Evolutionary conservation across 257 asterid species (phyloP).

Genomic region (Plantago ovata): DNA sequence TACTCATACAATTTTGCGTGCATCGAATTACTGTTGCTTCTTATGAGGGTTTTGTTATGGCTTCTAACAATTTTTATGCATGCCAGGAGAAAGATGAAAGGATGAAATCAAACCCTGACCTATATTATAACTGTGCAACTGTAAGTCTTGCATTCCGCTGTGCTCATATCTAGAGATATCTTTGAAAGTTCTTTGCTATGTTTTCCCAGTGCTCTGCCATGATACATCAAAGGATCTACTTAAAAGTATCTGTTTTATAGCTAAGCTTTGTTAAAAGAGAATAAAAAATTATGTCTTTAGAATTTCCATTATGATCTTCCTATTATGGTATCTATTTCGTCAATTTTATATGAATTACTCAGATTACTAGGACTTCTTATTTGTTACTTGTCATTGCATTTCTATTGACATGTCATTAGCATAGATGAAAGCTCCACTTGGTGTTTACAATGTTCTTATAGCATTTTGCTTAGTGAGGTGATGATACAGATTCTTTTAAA

Average conservation of each 20-base stretch:
- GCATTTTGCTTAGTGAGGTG: background rate
- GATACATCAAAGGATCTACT: too few relatives aligned
- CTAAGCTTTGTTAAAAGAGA: background rate
- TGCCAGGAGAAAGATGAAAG: conserved; percentile 83
- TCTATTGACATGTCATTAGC: background rate
- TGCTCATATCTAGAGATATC: background rate
- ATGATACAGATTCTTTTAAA: too few relatives aligned
- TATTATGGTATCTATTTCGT: background rate
- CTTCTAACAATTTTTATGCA: conserved; percentile 11
- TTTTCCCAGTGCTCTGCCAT: background rate
- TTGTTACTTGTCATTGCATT: background rate
- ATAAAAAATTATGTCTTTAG: background rate
- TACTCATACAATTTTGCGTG: conserved; percentile 7
- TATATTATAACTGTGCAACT: conserved; percentile 81
- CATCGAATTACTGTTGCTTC: conserved; percentile 15
- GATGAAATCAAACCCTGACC: conserved; percentile 84
- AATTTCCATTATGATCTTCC: background rate
- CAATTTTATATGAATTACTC: background rate
- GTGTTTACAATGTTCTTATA: background rate
- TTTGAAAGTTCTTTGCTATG: background rate
- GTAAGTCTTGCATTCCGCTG: conserved; percentile 42
- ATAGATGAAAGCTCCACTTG: conserved; percentile 1
- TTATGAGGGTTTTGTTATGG: conserved; percentile 16
- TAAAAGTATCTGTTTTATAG: too few relatives aligned
- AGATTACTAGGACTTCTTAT: background rate